Evolutionary conservation across 2,329 filamentous ascomycete species (phyloP), one percentile per base, ranked within the genome.

Genomic region (Allantophomopsis cytisporea): DNA sequence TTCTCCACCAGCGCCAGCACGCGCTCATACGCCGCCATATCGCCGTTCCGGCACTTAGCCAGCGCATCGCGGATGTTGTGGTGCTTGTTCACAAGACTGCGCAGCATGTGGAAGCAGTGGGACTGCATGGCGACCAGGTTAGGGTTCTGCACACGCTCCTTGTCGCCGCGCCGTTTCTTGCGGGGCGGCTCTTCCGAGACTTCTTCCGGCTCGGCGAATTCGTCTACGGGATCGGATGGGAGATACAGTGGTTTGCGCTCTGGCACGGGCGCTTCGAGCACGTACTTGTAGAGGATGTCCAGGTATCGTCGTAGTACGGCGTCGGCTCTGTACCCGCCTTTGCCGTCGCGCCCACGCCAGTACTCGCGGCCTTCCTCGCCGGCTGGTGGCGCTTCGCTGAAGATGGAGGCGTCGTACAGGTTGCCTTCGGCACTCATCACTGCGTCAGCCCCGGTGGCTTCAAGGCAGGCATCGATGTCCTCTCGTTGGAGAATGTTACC

Each of bases 401-500:
- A 98, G 34, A 98, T 81, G 2, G 76, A 78, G 0, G 91, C 91
- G 54, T 98, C 86, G 53, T 86, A 89, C 1, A 98, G 69, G 55
- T 95, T 94, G 0, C 87, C 91, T 60, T 98, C 91, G 5, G 91
- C 91, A 48, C 82, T 89, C 91, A 98, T 96, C 38, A 98, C 76
- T 14, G 73, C 91, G 57, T 98, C 91, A 2, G 80, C 89, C 1
- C 88, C 87, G 1, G 91, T 98, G 4, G 70, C 84, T 37, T 77
- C 73, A 15, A 98, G 63, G 53, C 89, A 96, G 15, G 64, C 64
- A 38, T 80, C 72, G 10, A 98, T 65, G 55, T 98, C 89, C 0
- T 68, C 78, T 42, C 81, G 71, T 56, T 84, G 81, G 42, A 98
- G 64, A 30, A 95, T 80, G 54, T 98, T 98, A 11, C 91, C 91